Conservation (phyloP, 306 rosid genomes). For the Corylus heterophylla region DNA sequence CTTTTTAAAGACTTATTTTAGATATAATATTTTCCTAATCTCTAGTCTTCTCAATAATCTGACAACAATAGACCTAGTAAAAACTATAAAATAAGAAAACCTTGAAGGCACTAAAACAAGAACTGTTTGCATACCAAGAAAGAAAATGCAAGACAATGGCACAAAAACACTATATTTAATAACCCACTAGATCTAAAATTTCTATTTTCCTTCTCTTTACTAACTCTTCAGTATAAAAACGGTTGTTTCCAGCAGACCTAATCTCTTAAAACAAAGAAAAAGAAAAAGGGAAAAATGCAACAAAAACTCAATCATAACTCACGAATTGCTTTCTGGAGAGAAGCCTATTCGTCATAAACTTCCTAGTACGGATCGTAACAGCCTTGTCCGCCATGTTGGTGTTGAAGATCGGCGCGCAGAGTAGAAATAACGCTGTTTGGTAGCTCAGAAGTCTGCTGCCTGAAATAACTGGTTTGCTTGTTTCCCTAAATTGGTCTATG, state of each 20-base stretch:
- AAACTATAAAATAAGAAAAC: not conserved
- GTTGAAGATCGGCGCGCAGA: not conserved
- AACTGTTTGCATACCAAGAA: not conserved
- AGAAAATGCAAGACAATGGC: not conserved
- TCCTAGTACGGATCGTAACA: slow-evolving; percentile 80
- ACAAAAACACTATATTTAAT: not conserved
- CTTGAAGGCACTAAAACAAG: not conserved
- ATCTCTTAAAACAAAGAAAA: no score
- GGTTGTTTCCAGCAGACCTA: no score
- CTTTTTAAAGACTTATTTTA: not conserved
- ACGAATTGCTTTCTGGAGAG: slow-evolving; percentile 93
- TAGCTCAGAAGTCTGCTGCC: not conserved
- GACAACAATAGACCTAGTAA: not conserved
- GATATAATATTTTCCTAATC: not conserved
- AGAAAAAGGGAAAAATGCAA: not conserved
- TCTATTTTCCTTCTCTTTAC: no score
- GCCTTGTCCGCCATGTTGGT: slow-evolving; percentile 84
- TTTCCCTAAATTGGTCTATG: not conserved
- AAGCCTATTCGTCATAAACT: slow-evolving; percentile 92
- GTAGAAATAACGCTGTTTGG: not conserved
- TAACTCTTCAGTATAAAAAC: no score
- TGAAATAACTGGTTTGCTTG: not conserved
- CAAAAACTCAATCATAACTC: slow-evolving; percentile 20
- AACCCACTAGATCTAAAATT: no score
- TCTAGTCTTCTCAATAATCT: not conserved